phyloP scores from a whole-genome alignment of 768 basidiomycete species.

The Termitomyces sp. region DNA sequence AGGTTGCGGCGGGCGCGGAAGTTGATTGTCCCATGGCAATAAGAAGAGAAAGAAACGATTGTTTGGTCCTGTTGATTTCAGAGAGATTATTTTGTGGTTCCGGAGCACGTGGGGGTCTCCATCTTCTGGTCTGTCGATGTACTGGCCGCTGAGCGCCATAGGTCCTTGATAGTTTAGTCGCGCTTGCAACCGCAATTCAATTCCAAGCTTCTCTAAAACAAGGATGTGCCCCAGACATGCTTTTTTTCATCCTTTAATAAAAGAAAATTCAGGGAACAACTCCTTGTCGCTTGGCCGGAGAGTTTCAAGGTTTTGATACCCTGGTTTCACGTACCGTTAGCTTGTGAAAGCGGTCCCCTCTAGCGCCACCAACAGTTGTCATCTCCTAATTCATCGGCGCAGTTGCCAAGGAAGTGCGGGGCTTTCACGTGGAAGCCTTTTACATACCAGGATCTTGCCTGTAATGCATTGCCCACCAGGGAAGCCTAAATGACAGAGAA shows the following conservation, averaged over 20 bases:
- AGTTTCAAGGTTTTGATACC: neutral
- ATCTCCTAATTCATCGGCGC: neutral
- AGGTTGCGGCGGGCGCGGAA: slow-evolving; percentile 17
- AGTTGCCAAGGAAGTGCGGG: neutral
- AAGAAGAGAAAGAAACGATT: neutral
- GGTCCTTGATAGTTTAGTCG: neutral
- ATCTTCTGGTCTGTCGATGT: neutral
- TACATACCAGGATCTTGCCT: neutral
- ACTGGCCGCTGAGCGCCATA: neutral
- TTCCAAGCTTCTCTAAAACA: neutral
- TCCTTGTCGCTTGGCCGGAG: too few relatives aligned
- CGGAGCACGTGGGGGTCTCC: slow-evolving; percentile 4
- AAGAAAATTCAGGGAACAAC: neutral
- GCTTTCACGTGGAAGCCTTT: neutral
- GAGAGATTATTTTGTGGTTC: neutral
- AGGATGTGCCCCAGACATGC: neutral
- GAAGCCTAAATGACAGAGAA: neutral
- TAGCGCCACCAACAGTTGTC: neutral
- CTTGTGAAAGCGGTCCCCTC: neutral
- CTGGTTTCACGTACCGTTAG: neutral
- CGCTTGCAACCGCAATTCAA: neutral
- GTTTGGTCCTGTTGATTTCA: slow-evolving; percentile 9
- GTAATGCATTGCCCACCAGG: neutral
- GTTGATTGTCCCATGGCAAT: slow-evolving; percentile 38
- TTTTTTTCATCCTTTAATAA: neutral